Conservation (phyloP, 2,329 filamentous ascomycete genomes). For the Alternaria postmessia region DNA sequence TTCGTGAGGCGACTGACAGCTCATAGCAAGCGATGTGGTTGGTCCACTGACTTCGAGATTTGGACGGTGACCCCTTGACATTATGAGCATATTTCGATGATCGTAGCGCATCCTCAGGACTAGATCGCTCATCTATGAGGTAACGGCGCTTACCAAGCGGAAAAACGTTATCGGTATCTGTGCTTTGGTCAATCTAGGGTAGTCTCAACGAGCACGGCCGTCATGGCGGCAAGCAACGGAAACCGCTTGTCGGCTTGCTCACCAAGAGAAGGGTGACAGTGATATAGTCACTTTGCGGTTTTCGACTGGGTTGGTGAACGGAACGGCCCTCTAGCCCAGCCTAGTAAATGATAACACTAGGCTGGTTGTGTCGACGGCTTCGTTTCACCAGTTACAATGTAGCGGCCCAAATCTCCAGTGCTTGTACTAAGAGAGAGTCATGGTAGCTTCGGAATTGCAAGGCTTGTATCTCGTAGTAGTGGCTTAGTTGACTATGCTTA, state of each 20-base stretch:
- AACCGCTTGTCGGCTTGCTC: not conserved
- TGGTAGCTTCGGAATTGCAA: not conserved
- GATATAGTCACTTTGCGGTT: not conserved
- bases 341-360: not conserved
- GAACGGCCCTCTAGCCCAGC: conserved; percentile 17
- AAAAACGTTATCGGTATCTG: not conserved
- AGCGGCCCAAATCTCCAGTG: not conserved
- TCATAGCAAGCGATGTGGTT: not conserved
- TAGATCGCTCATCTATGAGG: not conserved
- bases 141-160: not conserved
- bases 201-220: not conserved
- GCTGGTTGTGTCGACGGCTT: not conserved
- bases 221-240: not conserved
- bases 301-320: conserved; percentile 2
- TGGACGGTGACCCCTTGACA: not conserved
- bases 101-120: not conserved
- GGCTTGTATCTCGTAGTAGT: not conserved
- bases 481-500: not conserved
- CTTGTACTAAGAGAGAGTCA: not conserved
- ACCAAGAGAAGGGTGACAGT: not conserved
- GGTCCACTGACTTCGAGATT: not conserved
- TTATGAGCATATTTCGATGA: not conserved
- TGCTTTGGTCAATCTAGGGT: not conserved
- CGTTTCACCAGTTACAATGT: not conserved
- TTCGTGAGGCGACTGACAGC: not conserved